phyloP scores from a whole-genome alignment of 768 basidiomycete genomes.

The Mycena kentingensis region DNA sequence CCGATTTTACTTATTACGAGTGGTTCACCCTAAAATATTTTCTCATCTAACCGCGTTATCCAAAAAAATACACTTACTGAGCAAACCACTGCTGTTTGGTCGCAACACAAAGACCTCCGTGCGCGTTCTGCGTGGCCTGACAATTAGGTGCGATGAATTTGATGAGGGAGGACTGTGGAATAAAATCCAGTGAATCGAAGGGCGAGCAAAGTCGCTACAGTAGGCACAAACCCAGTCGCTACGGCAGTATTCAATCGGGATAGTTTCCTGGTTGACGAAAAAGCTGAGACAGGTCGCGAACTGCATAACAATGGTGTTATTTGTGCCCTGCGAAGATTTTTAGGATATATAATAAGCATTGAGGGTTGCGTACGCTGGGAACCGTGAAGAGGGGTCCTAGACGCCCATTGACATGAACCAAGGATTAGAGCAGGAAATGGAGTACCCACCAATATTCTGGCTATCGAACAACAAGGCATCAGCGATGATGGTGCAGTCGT shows the following conservation, averaged over 20 bases:
- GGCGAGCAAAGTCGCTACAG: neutral
- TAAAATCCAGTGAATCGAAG: constrained; percentile 26
- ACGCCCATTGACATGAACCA: neutral
- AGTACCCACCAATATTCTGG: constrained; percentile 43
- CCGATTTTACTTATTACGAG: no score
- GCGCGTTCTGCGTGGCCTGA: constrained; percentile 50
- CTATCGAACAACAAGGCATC: constrained; percentile 49
- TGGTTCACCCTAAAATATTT: no score
- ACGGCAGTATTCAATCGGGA: constrained; percentile 45
- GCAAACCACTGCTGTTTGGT: constrained; percentile 50
- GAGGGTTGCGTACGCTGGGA: constrained; percentile 28
- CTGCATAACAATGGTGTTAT: constrained; percentile 43
- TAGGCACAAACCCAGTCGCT: constrained; percentile 43
- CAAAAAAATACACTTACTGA: constrained; percentile 42
- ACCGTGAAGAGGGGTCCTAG: constrained; percentile 37
- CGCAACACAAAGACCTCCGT: constrained; percentile 52
- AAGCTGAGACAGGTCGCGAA: constrained; percentile 47
- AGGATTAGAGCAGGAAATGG: neutral
- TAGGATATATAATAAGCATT: neutral
- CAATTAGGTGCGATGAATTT: constrained; percentile 49
- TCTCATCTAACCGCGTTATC: no score
- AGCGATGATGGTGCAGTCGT: constrained; percentile 51
- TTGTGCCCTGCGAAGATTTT: constrained; percentile 24
- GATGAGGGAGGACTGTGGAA: constrained; percentile 38
- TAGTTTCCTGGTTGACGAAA: constrained; percentile 49